Conservation (phyloP, 805 yeast species). For the Lipomyces kockii region DNA sequence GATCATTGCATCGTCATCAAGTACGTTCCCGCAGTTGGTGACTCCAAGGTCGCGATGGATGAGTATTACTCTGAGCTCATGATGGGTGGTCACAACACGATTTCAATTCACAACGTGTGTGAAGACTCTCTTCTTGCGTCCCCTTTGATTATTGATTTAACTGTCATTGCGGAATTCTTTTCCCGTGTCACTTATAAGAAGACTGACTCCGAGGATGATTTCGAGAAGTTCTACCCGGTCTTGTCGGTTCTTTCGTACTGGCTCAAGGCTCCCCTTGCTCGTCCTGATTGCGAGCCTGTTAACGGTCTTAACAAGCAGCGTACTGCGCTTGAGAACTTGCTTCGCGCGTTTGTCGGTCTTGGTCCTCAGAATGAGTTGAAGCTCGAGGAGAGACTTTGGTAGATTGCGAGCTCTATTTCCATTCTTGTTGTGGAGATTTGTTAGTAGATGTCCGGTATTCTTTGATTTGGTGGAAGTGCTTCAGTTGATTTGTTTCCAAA, state of each 20-base stretch:
- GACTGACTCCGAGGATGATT: constrained; percentile 53
- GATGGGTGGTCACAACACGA: constrained; percentile 97
- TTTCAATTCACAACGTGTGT: constrained; percentile 92
- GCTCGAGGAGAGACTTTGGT: constrained; percentile 79
- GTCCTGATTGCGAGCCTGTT: constrained; percentile 87
- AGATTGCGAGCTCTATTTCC: not conserved
- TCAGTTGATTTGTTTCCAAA: not conserved
- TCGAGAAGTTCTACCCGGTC: constrained; percentile 77
- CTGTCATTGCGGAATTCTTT: constrained; percentile 86
- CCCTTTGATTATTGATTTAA: constrained; percentile 89
- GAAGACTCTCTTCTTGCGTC: constrained; percentile 95
- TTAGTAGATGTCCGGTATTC: not conserved
- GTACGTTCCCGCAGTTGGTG: constrained; percentile 92
- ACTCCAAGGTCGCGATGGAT: constrained; percentile 97
- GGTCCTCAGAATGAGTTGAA: constrained; percentile 90
- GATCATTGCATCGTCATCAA: constrained; percentile 96
- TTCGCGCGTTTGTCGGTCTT: constrained; percentile 87
- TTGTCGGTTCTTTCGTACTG: constrained; percentile 88
- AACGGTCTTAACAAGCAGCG: constrained; percentile 96
- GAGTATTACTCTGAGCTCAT: constrained; percentile 95
- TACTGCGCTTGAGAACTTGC: constrained; percentile 85
- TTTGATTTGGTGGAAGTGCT: not conserved
- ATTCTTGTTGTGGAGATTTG: too few relatives aligned
- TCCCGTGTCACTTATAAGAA: constrained; percentile 81
- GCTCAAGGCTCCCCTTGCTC: constrained; percentile 95